Percentiles rank a stretch among this genome's conserved stretches.
Evolutionary conservation across 2,329 filamentous ascomycete genomes (phyloP).

Genomic region (Aspergillus unguis): DNA sequence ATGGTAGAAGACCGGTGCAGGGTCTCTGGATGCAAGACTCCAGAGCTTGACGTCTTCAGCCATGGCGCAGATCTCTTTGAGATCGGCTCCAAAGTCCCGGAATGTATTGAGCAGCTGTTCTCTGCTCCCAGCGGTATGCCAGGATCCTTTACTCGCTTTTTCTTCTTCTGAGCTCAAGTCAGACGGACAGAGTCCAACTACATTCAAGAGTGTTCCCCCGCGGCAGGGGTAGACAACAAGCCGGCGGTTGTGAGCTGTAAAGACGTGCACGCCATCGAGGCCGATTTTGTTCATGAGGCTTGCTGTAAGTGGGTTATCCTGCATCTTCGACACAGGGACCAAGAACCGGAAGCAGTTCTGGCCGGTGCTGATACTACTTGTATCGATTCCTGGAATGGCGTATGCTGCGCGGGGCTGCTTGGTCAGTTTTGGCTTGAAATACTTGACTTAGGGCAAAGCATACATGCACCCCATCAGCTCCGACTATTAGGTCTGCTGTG

Average conservation of each 20-base stretch:
- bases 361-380: constrained; percentile 24
- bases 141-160: not conserved
- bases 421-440: not conserved
- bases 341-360: constrained; percentile 37
- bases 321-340: constrained; percentile 31
- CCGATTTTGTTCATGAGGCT: constrained; percentile 25
- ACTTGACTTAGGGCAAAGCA: not conserved
- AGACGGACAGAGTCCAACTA: constrained; percentile 15
- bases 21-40: constrained; percentile 16
- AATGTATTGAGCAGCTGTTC: constrained; percentile 2
- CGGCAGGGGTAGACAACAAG: constrained; percentile 28
- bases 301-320: constrained; percentile 27
- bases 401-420: constrained; percentile 25
- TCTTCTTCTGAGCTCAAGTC: not conserved
- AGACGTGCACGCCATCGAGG: constrained; percentile 15
- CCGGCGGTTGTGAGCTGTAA: constrained; percentile 17
- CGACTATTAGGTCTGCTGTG: constrained; percentile 39
- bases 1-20: constrained; percentile 13
- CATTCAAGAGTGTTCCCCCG: constrained; percentile 13
- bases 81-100: constrained; percentile 8
- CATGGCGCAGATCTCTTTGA: constrained; percentile 15
- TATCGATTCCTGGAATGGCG: constrained; percentile 15
- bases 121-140: not conserved
- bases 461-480: constrained; percentile 40
- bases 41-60: constrained; percentile 22